phyloP scores from a whole-genome alignment of 1,284 basidiomycete genomes.

The Fomes fomentarius region DNA sequence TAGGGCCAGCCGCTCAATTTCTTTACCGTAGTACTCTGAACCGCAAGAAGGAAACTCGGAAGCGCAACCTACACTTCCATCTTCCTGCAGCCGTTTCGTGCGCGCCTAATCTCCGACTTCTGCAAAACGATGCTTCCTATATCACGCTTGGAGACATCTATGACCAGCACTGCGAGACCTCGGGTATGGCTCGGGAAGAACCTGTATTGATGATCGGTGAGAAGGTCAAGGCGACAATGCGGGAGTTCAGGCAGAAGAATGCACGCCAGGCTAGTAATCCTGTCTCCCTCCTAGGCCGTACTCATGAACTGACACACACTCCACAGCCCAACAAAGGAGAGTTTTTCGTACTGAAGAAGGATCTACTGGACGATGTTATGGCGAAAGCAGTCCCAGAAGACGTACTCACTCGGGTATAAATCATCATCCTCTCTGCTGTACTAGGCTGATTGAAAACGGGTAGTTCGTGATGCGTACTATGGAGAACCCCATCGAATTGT shows the following conservation, averaged over 20 bases:
- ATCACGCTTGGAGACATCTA: constrained; percentile 93
- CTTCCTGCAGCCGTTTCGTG: constrained; percentile 89
- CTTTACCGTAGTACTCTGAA: constrained; percentile 81
- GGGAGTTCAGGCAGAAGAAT: constrained; percentile 57
- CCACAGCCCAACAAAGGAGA: constrained; percentile 72
- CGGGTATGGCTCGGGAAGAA: constrained; percentile 86
- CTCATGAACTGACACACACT: background rate
- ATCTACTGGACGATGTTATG: constrained; percentile 90
- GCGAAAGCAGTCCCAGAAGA: constrained; percentile 92
- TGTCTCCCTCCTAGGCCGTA: background rate
- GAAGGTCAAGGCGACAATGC: constrained; percentile 74
- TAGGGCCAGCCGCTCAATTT: too few relatives aligned
- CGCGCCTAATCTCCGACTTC: constrained; percentile 82
- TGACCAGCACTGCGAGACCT: constrained; percentile 85
- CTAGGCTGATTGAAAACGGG: too few relatives aligned
- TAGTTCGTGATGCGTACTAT: constrained; percentile 93
- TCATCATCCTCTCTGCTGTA: background rate
- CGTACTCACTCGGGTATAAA: constrained; percentile 79
- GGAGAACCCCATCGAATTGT: constrained; percentile 85
- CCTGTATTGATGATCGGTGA: constrained; percentile 85
- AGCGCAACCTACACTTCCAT: constrained; percentile 91
- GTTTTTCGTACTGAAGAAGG: constrained; percentile 79
- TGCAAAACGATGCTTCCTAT: constrained; percentile 93
- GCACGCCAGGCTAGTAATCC: constrained; percentile 20
- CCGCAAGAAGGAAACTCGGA: constrained; percentile 92